Evolutionary conservation across 495 filamentous ascomycete species (phyloP).

Genomic region (Recurvomyces mirabilis): DNA sequence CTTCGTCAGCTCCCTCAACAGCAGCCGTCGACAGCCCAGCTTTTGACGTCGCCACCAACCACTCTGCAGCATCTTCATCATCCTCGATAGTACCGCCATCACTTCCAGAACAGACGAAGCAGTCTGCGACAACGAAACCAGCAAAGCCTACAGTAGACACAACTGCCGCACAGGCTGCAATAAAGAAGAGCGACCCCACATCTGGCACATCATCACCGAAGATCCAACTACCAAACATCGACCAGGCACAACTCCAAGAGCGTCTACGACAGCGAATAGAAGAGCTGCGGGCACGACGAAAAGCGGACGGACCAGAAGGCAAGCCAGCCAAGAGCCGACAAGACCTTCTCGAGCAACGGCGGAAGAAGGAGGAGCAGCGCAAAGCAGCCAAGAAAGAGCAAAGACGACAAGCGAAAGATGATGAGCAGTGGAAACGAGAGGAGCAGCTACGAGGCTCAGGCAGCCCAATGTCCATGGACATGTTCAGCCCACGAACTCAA

Average conservation of each 20-base stretch:
- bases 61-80: constrained; percentile 27
- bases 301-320: constrained; percentile 70
- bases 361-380: constrained; percentile 74
- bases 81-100: constrained; percentile 25
- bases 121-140: neutral
- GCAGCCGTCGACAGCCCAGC: constrained; percentile 14
- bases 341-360: constrained; percentile 78
- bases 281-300: constrained; percentile 65
- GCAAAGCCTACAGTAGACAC: constrained; percentile 7
- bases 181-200: constrained; percentile 32
- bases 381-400: constrained; percentile 79
- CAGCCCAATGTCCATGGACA: constrained; percentile 19
- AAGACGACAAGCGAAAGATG: constrained; percentile 59
- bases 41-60: constrained; percentile 18
- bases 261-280: constrained; percentile 72
- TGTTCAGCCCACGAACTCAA: constrained; percentile 28
- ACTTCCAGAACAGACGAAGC: constrained; percentile 1
- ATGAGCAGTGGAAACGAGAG: constrained; percentile 53
- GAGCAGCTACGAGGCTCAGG: constrained; percentile 37
- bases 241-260: constrained; percentile 57
- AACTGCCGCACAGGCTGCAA: constrained; percentile 20
- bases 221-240: constrained; percentile 35
- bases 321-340: constrained; percentile 69
- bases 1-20: constrained; percentile 18
- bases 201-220: constrained; percentile 26